Base-by-base conservation (phyloP, 2,329 filamentous ascomycete species). In the Davidsoniella neocaledoniae region DNA sequence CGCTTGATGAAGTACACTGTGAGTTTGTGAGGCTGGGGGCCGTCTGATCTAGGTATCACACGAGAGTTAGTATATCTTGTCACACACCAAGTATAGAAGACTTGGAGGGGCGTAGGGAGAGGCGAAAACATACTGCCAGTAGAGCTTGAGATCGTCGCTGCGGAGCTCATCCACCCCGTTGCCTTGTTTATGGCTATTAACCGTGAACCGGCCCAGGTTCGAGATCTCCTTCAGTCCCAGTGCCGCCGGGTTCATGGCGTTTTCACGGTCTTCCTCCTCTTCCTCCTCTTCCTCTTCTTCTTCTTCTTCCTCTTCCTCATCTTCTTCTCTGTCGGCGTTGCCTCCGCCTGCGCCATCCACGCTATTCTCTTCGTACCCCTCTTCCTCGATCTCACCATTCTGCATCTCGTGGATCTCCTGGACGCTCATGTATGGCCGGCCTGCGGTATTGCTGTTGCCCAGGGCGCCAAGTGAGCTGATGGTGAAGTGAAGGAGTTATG, bases 1-100 rank as follows among this genome's bases (percentile, higher is more conserved):
- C 84, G 75, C 58, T 87, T 86, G 64, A 86, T 79, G 63, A 91
- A 91, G 64, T 91, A 86, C 39, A 91, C 83, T 53, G 84, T 90
- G 44, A 91, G 72, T 54, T 80, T 76, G 59, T 91, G 85, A 4
- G 85, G 85, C 61, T 91, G 85, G 1, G 85, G 84, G 1, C 85
- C 86, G 59, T 91, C 86, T 2, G 84, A 90, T 63, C 78, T 82
- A 49, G 10, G 43, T 21, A 21, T 21, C 21, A 5, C 21, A 29
- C n/a, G 16, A 19, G n/a, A 23, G 33, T 55, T 49, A 54, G 50
- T 19, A 33, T 47, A 8, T 29, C 7, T 21, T 21, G 25, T 19
- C 23, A 3, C 23, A 25, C 9, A 25, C n/a, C 6, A 25, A 37
- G 9, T 14, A 21, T 21, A 5, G 4, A 21, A 21, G 21, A 21